These are phyloP conservation scores for Trichoderma lentiforme DNA, from an alignment of 2,329 filamentous ascomycete genomes.

Conservation along the genomic window DNA sequence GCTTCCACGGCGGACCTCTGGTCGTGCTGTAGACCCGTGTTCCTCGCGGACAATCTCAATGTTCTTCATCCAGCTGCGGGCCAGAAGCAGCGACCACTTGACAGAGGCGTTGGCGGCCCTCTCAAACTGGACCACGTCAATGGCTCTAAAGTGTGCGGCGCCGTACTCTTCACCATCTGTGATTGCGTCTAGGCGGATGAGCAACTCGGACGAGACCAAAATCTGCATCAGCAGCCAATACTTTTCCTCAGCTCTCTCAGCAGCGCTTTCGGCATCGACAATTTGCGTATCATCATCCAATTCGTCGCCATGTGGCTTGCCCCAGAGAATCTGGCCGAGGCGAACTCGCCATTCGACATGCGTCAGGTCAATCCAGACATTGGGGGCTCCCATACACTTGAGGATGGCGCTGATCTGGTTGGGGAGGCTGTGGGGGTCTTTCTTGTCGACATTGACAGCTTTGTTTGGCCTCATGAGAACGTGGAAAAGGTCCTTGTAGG, in stretches of 20 bases:
- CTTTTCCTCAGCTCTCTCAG: slow-evolving; percentile 57
- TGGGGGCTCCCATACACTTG: slow-evolving; percentile 60
- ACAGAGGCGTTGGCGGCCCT: slow-evolving; percentile 59
- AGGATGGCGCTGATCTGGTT: slow-evolving; percentile 69
- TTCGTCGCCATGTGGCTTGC: slow-evolving; percentile 48
- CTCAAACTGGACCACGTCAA: slow-evolving; percentile 59
- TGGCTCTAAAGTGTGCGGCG: slow-evolving; percentile 48
- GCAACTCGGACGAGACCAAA: slow-evolving; percentile 61
- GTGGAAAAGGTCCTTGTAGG: slow-evolving; percentile 61
- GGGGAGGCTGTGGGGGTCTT: slow-evolving; percentile 60
- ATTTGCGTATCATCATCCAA: slow-evolving; percentile 52
- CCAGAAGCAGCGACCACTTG: slow-evolving; percentile 64
- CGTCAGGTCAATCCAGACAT: slow-evolving; percentile 73
- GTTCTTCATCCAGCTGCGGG: slow-evolving; percentile 65
- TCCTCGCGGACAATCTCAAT: slow-evolving; percentile 54
- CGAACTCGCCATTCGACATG: slow-evolving; percentile 72
- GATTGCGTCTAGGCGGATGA: slow-evolving; percentile 61
- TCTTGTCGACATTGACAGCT: slow-evolving; percentile 50
- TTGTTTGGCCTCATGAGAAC: slow-evolving; percentile 57
- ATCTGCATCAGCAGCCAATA: slow-evolving; percentile 68
- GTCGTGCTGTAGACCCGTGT: slow-evolving; percentile 20
- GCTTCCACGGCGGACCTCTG: slow-evolving; percentile 22
- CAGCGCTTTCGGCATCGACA: slow-evolving; percentile 45
- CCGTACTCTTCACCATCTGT: slow-evolving; percentile 58
- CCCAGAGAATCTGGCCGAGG: slow-evolving; percentile 70